Percentiles rank a stretch among this genome's conserved stretches.
Evolutionary conservation across 148 eudicot species (phyloP).

Genomic region (Camellia sinensis): DNA sequence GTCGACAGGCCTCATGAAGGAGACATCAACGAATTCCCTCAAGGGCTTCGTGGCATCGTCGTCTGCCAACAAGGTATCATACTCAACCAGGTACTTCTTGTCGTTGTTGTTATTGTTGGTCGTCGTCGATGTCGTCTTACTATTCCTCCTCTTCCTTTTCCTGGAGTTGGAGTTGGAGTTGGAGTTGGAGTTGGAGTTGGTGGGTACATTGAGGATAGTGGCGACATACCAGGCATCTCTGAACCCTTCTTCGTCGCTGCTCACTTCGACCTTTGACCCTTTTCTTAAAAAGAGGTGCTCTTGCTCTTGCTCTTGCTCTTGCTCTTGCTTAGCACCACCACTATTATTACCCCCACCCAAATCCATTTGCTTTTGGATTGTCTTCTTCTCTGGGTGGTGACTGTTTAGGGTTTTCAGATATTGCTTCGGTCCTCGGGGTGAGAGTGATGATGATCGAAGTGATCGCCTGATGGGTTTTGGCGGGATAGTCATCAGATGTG

Average conservation of each 20-base stretch:
- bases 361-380: too few relatives aligned
- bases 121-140: background rate
- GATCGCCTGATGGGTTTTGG: too few relatives aligned
- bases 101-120: background rate
- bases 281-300: background rate
- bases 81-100: background rate
- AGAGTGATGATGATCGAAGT: too few relatives aligned
- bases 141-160: conserved; percentile 3
- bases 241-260: conserved; percentile 11
- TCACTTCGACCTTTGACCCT: conserved; percentile 12
- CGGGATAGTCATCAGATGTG: too few relatives aligned
- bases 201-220: background rate
- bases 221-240: conserved; percentile 5
- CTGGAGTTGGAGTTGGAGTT: background rate
- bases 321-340: background rate
- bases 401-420: too few relatives aligned
- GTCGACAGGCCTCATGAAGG: conserved; percentile 2
- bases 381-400: too few relatives aligned
- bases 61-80: background rate
- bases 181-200: background rate
- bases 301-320: background rate
- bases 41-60: background rate
- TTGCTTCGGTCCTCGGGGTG: too few relatives aligned
- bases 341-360: too few relatives aligned
- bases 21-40: background rate